A percentile compares a stretch with the other conserved stretches of the same genome.
Conservation (phyloP, 2,329 filamentous ascomycete species). For the Penicillium fuscoglaucum region DNA sequence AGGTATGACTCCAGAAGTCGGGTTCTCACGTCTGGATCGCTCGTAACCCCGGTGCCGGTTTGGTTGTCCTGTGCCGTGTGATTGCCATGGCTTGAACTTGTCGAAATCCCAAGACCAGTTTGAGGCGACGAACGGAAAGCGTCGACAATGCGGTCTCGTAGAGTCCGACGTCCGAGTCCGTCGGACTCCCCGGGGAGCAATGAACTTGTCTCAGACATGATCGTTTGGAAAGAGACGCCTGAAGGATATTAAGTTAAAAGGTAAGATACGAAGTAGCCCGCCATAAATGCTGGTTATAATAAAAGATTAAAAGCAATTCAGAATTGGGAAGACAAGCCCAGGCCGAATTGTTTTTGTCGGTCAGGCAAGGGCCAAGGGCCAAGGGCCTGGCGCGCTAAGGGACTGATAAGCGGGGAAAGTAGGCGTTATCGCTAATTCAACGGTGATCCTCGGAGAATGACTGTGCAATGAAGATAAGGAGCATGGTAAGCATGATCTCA, state of each 20-base stretch:
- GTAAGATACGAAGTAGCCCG: neutral
- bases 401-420: slow-evolving; percentile 23
- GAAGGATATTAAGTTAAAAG: neutral
- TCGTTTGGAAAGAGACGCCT: neutral
- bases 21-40: slow-evolving; percentile 36
- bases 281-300: slow-evolving; percentile 10
- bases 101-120: slow-evolving; percentile 14
- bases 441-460: neutral
- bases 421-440: slow-evolving; percentile 4
- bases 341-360: slow-evolving; percentile 8
- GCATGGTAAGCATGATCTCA: neutral
- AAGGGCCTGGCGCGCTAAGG: slow-evolving; percentile 14
- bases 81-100: neutral
- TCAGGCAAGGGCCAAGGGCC: slow-evolving; percentile 20
- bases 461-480: neutral
- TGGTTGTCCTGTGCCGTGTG: neutral
- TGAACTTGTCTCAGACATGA: slow-evolving; percentile 32
- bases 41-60: slow-evolving; percentile 13
- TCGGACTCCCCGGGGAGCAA: slow-evolving; percentile 22
- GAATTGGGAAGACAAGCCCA: neutral
- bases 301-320: slow-evolving; percentile 3
- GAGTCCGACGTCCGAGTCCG: slow-evolving; percentile 26
- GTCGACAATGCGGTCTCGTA: slow-evolving; percentile 35
- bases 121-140: slow-evolving; percentile 29
- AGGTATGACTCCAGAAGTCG: slow-evolving; percentile 44